phyloP scores from a whole-genome alignment of 2,329 filamentous ascomycete species.

The Trichothecium roseum region DNA sequence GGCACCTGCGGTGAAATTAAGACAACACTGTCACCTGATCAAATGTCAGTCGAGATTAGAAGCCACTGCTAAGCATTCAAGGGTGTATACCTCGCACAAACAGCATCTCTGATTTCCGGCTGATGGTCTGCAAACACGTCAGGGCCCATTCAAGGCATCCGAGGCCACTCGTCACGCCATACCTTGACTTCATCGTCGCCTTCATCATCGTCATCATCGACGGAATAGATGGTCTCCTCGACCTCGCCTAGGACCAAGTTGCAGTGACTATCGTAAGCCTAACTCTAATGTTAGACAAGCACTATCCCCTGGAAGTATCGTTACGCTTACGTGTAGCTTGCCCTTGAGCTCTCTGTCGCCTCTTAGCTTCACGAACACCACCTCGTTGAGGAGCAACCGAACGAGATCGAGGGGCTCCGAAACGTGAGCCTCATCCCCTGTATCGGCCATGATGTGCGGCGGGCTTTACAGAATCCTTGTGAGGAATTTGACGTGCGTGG shows the following conservation, averaged over 20 bases:
- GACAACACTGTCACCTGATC: constrained; percentile 59
- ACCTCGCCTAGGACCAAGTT: constrained; percentile 94
- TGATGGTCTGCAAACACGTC: constrained; percentile 56
- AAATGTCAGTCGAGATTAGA: constrained; percentile 11
- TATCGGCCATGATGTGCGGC: constrained; percentile 63
- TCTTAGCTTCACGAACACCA: constrained; percentile 93
- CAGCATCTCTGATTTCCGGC: constrained; percentile 97
- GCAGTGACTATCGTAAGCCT: constrained; percentile 99
- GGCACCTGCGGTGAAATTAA: constrained; percentile 55
- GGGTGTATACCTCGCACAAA: constrained; percentile 89
- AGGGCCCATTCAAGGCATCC: neutral
- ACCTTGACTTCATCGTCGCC: constrained; percentile 63
- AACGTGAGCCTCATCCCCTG: constrained; percentile 63
- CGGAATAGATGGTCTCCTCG: constrained; percentile 90
- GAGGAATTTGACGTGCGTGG: no score
- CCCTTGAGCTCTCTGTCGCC: constrained; percentile 94
- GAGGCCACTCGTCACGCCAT: constrained; percentile 1
- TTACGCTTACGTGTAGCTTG: constrained; percentile 68
- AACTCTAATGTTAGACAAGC: no score
- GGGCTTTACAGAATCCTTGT: constrained; percentile 1
- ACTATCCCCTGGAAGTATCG: no score
- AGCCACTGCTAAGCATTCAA: neutral
- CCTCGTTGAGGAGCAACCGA: constrained; percentile 85
- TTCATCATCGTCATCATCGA: constrained; percentile 86
- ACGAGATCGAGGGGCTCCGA: constrained; percentile 94